A percentile compares a stretch with the other conserved stretches of the same genome.
Evolutionary conservation across 108 stramenopile genomes (phyloP).

Genomic region (Ochromonas danica): DNA sequence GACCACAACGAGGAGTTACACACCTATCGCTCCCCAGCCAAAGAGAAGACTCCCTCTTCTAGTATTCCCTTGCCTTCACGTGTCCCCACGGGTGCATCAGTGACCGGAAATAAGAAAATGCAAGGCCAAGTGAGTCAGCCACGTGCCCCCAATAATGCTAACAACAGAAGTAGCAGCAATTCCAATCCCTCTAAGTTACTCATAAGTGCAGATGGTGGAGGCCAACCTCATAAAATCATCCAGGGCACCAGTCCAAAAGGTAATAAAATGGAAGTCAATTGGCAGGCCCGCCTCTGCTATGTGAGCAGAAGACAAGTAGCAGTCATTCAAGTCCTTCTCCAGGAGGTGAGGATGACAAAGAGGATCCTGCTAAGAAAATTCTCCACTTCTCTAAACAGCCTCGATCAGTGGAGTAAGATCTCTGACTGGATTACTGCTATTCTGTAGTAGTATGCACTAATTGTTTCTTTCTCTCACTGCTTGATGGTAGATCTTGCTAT

Average conservation of each 20-base stretch:
- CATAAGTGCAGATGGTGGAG: too few relatives aligned
- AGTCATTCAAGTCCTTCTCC: too few relatives aligned
- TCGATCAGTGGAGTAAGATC: constrained; percentile 23
- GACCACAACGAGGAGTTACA: not conserved
- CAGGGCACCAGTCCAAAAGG: not conserved
- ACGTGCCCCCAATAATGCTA: not conserved
- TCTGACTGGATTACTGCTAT: too few relatives aligned
- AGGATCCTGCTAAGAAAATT: constrained; percentile 1
- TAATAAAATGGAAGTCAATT: not conserved
- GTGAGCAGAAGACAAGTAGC: not conserved
- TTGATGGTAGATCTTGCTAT: constrained; percentile 28
- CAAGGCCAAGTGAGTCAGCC: not conserved
- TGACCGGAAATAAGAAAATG: not conserved
- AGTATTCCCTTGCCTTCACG: not conserved
- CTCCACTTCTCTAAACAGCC: constrained; percentile 35
- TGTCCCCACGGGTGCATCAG: not conserved
- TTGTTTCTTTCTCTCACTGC: too few relatives aligned
- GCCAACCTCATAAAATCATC: too few relatives aligned
- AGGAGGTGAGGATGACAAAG: not conserved
- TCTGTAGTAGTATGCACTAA: too few relatives aligned
- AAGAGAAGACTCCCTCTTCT: not conserved
- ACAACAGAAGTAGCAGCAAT: not conserved
- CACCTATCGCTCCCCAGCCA: not conserved
- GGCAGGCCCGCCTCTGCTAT: not conserved
- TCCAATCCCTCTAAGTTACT: not conserved